Conservation (phyloP, 257 asterid species). For the Solanum dulcamara region DNA sequence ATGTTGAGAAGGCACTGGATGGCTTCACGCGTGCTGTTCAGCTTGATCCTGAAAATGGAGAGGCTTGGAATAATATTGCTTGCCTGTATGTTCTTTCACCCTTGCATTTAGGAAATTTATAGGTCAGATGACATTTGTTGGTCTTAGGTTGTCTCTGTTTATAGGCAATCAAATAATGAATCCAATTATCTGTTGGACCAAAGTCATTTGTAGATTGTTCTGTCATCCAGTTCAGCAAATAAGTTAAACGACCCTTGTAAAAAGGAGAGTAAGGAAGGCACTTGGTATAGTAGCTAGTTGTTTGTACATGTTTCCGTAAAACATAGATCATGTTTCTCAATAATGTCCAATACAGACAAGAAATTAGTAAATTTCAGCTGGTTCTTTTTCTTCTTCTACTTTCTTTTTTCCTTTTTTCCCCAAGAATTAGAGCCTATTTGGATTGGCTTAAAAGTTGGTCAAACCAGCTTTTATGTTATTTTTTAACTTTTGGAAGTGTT, state of each 20-base stretch:
- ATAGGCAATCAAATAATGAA: neutral
- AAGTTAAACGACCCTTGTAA: neutral
- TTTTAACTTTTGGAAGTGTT: no score
- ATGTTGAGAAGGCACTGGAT: conserved; percentile 78
- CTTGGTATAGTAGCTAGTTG: neutral
- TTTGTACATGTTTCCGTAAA: neutral
- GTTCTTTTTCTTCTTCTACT: neutral
- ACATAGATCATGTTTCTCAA: neutral
- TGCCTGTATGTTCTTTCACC: conserved; percentile 30
- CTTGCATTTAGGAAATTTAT: neutral
- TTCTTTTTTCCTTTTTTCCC: neutral
- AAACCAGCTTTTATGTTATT: no score
- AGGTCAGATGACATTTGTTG: neutral
- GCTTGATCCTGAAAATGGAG: conserved; percentile 94
- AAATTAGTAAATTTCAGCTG: neutral
- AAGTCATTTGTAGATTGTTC: neutral
- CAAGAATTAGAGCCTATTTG: no score
- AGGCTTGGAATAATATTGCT: conserved; percentile 97
- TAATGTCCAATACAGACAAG: neutral
- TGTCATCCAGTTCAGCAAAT: neutral
- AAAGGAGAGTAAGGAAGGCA: neutral
- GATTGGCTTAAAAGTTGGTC: no score
- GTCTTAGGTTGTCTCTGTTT: neutral
- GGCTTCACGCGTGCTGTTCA: conserved; percentile 86
- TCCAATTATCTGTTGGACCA: neutral